Percentiles rank a stretch among this genome's conserved stretches.
Conservation (phyloP, 106 monocot genomes). For the Dioscorea alata region DNA sequence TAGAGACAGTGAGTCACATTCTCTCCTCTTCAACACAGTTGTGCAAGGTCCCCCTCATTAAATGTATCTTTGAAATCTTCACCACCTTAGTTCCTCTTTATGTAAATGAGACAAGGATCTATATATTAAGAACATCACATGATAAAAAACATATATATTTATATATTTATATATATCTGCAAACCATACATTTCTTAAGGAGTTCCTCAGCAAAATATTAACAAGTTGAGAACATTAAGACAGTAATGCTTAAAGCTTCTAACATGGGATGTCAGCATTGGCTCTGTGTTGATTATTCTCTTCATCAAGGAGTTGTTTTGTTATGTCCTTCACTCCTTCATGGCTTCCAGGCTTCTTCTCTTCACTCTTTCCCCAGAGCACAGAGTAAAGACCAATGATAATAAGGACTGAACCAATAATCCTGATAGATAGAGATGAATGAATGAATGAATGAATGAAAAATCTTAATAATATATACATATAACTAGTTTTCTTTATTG, state of each 20-base stretch:
- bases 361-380: slow-evolving; percentile 81
- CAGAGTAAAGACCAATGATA: slow-evolving; percentile 70
- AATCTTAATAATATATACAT: neutral
- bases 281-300: slow-evolving; percentile 22
- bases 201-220: too few species aligned
- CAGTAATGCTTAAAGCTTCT: neutral
- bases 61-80: too few species aligned
- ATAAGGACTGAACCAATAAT: slow-evolving; percentile 69
- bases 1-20: too few species aligned
- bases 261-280: slow-evolving; percentile 27
- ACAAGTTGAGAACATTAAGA: too few species aligned
- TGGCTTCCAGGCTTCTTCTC: slow-evolving; percentile 32
- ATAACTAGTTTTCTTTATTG: neutral
- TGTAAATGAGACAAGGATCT: too few species aligned
- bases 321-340: slow-evolving; percentile 23
- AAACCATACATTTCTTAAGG: too few species aligned
- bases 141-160: too few species aligned
- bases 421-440: slow-evolving; percentile 28
- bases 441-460: neutral
- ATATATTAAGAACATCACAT: too few species aligned
- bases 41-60: too few species aligned
- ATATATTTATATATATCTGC: too few species aligned
- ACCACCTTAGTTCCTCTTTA: too few species aligned
- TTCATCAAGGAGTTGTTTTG: slow-evolving; percentile 35
- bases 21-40: too few species aligned